Evolutionary conservation across 2,329 filamentous ascomycete genomes (phyloP).

Genomic region (Aspergillus sp.): DNA sequence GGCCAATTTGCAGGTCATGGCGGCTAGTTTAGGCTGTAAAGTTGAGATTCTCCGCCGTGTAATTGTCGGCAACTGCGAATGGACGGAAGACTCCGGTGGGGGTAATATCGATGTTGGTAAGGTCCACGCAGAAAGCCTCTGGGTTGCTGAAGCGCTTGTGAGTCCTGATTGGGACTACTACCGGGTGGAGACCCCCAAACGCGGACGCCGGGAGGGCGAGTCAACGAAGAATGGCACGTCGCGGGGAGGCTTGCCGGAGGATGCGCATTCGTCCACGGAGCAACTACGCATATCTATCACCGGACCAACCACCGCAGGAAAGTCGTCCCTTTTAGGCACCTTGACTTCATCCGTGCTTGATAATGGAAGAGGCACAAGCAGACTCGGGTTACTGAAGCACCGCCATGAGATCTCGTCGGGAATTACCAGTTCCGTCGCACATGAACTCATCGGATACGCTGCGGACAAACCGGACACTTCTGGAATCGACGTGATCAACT

Average conservation of each 20-base stretch:
- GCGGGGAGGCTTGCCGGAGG: conserved; percentile 13
- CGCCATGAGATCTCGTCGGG: conserved; percentile 90
- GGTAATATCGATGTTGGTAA: conserved; percentile 22
- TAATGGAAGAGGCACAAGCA: conserved; percentile 87
- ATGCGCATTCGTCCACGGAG: conserved; percentile 55
- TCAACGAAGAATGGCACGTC: not conserved
- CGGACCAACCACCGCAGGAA: conserved; percentile 86
- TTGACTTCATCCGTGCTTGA: conserved; percentile 84
- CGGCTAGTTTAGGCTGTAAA: conserved; percentile 82
- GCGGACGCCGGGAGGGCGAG: not conserved
- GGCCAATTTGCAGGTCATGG: conserved; percentile 82
- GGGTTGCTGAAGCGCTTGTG: conserved; percentile 89
- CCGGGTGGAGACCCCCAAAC: conserved; percentile 17
- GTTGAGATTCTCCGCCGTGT: conserved; percentile 81
- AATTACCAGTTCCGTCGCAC: conserved; percentile 89
- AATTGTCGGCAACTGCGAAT: conserved; percentile 78
- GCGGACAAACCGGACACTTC: conserved; percentile 15
- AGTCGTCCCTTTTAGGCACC: conserved; percentile 86
- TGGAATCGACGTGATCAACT: conserved; percentile 67
- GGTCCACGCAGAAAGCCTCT: conserved; percentile 58
- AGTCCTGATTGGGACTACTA: conserved; percentile 63
- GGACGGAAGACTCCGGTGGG: conserved; percentile 30
- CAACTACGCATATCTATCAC: conserved; percentile 85
- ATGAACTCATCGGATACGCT: conserved; percentile 86
- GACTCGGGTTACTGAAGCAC: conserved; percentile 85